These are phyloP conservation scores for Pichia sp. DNA, from an alignment of 1,139 yeast genomes.

Conservation along the genomic window DNA sequence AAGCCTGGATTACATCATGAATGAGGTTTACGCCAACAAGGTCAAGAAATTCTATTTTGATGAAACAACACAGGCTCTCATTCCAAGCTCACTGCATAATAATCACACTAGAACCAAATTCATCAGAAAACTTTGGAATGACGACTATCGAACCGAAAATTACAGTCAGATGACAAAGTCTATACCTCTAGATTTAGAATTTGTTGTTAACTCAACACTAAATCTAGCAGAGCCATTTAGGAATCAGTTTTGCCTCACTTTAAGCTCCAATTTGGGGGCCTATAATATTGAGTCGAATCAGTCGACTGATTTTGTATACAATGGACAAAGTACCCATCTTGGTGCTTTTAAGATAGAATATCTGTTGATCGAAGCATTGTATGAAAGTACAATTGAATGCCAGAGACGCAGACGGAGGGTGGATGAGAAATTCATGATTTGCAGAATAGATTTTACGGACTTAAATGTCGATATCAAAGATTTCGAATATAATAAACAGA, in stretches of 20 bases:
- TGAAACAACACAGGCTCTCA: conserved; percentile 16
- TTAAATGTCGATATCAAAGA: conserved; percentile 15
- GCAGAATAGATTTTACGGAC: conserved; percentile 9
- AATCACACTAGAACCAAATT: conserved; percentile 22
- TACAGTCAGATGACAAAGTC: conserved; percentile 14
- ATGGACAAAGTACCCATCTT: conserved; percentile 16
- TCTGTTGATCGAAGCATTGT: conserved; percentile 5
- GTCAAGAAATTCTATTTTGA: conserved; percentile 21
- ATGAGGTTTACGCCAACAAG: conserved; percentile 16
- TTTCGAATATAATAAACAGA: conserved; percentile 7
- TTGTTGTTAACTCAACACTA: conserved; percentile 2
- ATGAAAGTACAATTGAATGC: conserved; percentile 2
- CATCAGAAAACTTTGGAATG: conserved; percentile 23
- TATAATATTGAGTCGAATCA: conserved; percentile 7
- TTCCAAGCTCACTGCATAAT: conserved; percentile 19
- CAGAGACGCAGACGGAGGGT: conserved; percentile 3
- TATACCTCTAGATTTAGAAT: conserved; percentile 8
- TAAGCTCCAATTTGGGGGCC: conserved; percentile 7
- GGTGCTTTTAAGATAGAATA: conserved; percentile 17
- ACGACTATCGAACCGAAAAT: conserved; percentile 18
- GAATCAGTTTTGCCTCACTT: conserved; percentile 5
- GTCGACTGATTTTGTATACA: conserved; percentile 16
- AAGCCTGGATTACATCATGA: background rate
- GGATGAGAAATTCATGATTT: background rate
- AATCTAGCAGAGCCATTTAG: conserved; percentile 11